Conservation (phyloP, 1,284 basidiomycete species). For the Fistulinella cinereoalba region DNA sequence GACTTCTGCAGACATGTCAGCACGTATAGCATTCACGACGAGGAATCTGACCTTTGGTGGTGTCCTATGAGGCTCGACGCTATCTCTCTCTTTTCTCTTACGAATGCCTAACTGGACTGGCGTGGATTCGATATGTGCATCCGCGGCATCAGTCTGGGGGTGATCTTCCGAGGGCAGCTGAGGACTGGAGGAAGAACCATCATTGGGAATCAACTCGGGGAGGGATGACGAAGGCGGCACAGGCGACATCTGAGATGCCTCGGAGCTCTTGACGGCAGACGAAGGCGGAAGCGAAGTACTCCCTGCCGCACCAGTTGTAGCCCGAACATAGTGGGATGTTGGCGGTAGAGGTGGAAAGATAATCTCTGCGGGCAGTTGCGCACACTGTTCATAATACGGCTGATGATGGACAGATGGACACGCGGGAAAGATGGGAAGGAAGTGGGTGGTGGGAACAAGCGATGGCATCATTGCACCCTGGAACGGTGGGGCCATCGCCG, state of each 20-base stretch:
- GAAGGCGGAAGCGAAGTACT: constrained; percentile 27
- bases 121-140: constrained; percentile 16
- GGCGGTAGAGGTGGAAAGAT: constrained; percentile 69
- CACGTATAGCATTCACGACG: not conserved
- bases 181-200: constrained; percentile 69
- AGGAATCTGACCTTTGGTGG: constrained; percentile 26
- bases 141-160: constrained; percentile 16
- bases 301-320: constrained; percentile 13
- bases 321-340: constrained; percentile 41
- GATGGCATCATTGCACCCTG: constrained; percentile 26
- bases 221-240: constrained; percentile 38
- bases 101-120: constrained; percentile 12
- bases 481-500: constrained; percentile 8
- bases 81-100: constrained; percentile 19
- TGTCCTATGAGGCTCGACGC: constrained; percentile 15
- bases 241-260: constrained; percentile 25
- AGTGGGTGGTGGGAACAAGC: constrained; percentile 37
- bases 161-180: constrained; percentile 39
- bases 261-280: constrained; percentile 24
- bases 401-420: constrained; percentile 65
- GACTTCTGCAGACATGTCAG: constrained; percentile 30
- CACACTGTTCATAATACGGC: constrained; percentile 61
- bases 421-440: constrained; percentile 52
- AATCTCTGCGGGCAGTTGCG: constrained; percentile 52
- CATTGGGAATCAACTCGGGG: constrained; percentile 60